Conservation (phyloP, 2,329 filamentous ascomycete genomes). For the Arthrobotrys conoides region DNA sequence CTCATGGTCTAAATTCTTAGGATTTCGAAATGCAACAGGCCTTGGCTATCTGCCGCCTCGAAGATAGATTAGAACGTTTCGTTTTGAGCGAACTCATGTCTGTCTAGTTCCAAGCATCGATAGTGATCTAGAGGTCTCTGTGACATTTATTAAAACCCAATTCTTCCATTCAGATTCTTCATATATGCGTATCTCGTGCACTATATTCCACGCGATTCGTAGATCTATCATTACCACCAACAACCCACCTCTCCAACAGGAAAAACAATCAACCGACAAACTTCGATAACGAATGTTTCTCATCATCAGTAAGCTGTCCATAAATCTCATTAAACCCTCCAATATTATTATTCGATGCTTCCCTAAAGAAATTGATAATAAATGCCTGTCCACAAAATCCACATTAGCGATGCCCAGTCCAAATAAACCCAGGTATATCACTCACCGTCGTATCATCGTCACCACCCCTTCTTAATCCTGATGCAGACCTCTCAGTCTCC, state of each 20-base stretch:
- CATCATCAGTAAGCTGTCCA: slow-evolving; percentile 66
- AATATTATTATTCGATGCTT: slow-evolving; percentile 67
- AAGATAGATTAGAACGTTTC: neutral
- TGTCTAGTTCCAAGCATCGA: neutral
- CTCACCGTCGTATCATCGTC: slow-evolving; percentile 64
- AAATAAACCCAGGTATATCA: neutral
- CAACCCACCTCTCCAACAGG: neutral
- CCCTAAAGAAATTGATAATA: slow-evolving; percentile 65
- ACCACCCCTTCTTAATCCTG: slow-evolving; percentile 59
- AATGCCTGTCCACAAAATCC: slow-evolving; percentile 54
- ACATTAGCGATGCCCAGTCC: neutral
- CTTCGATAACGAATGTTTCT: slow-evolving; percentile 69
- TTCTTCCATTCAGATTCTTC: neutral
- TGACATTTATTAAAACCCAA: neutral
- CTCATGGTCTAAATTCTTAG: no score
- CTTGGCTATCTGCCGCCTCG: neutral
- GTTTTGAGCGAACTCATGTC: neutral
- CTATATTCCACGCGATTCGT: slow-evolving; percentile 12
- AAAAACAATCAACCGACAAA: slow-evolving; percentile 44
- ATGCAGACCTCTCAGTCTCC: slow-evolving; percentile 61
- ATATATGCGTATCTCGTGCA: slow-evolving; percentile 3
- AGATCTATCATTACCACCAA: slow-evolving; percentile 11
- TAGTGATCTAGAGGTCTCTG: neutral
- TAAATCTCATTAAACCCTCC: slow-evolving; percentile 67
- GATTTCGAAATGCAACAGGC: no score